phyloP scores from a whole-genome alignment of 73 alveolate species.

The Diophrys appendiculata region DNA sequence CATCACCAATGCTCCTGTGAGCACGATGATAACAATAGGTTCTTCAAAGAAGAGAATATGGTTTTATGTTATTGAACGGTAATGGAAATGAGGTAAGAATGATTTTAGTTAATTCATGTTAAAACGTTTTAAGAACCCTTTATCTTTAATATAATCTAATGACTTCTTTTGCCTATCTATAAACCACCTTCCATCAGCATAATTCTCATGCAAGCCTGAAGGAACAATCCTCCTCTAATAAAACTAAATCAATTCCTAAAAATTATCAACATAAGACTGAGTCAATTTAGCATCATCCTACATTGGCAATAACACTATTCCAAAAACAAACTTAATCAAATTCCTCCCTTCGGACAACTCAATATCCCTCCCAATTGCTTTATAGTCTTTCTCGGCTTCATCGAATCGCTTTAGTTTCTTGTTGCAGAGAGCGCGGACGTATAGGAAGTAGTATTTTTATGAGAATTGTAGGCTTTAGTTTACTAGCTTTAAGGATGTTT shows the following conservation, averaged over 20 bases:
- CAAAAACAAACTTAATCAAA: conserved; percentile 2
- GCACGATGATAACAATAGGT: conserved; percentile 2
- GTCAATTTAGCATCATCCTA: conserved; percentile 1
- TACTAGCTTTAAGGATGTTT: not conserved
- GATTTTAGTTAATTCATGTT: not conserved
- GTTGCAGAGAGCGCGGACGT: not conserved
- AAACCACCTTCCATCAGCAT: not conserved
- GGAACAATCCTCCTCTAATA: not conserved
- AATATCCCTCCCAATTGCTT: not conserved
- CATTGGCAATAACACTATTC: conserved; percentile 15
- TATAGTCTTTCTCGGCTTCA: not conserved
- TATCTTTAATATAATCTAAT: not conserved
- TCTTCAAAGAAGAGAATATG: not conserved
- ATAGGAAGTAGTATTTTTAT: not conserved
- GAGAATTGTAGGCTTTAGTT: not conserved
- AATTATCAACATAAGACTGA: not conserved
- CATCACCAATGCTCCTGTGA: conserved; percentile 40
- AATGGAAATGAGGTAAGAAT: not conserved
- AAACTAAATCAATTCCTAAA: not conserved
- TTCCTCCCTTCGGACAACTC: not conserved
- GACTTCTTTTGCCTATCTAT: not conserved
- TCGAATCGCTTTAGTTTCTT: not conserved
- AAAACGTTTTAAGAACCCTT: not conserved
- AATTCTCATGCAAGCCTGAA: not conserved
- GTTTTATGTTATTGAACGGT: not conserved